A percentile compares a stretch with the other conserved stretches of the same genome.
phyloP scores from a whole-genome alignment of 768 basidiomycete species.

The Coprinopsis sp. region DNA sequence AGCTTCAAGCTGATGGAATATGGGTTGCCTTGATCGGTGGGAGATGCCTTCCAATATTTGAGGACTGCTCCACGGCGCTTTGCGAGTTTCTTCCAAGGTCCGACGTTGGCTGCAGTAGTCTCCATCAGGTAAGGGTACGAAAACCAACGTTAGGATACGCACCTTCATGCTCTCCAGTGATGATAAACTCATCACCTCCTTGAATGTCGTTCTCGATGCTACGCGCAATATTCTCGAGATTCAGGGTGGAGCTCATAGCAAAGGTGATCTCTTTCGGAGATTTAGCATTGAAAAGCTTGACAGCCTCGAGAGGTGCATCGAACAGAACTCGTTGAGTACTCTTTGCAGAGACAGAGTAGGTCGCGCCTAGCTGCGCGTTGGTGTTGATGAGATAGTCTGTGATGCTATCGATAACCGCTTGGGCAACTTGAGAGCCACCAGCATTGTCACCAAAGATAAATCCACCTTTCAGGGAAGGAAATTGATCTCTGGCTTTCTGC shows the following conservation, averaged over 20 bases:
- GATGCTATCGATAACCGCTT: constrained; percentile 53
- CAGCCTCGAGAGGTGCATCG: constrained; percentile 47
- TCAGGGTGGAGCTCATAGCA: constrained; percentile 61
- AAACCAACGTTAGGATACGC: too few relatives aligned
- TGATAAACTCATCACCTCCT: constrained; percentile 66
- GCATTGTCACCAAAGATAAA: constrained; percentile 76
- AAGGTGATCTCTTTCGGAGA: constrained; percentile 61
- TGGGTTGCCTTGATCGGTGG: constrained; percentile 51
- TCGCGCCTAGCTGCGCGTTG: constrained; percentile 71
- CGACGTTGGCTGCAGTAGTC: constrained; percentile 53
- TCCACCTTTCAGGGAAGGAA: constrained; percentile 55
- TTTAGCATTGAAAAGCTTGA: constrained; percentile 60
- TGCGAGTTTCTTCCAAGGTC: constrained; percentile 75
- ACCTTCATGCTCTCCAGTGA: constrained; percentile 84
- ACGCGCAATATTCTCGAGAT: constrained; percentile 64
- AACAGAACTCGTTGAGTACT: constrained; percentile 46
- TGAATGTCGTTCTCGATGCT: constrained; percentile 52
- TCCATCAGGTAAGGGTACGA: background rate
- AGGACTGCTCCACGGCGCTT: constrained; percentile 47
- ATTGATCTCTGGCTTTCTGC: constrained; percentile 48
- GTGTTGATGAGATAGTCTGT: constrained; percentile 66
- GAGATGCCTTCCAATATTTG: constrained; percentile 54
- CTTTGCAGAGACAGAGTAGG: constrained; percentile 53
- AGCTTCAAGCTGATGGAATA: constrained; percentile 57
- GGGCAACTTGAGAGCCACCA: constrained; percentile 62